These are phyloP conservation scores for Carex littledalei DNA, from an alignment of 176 grass and related monocot species.

Conservation along the genomic window DNA sequence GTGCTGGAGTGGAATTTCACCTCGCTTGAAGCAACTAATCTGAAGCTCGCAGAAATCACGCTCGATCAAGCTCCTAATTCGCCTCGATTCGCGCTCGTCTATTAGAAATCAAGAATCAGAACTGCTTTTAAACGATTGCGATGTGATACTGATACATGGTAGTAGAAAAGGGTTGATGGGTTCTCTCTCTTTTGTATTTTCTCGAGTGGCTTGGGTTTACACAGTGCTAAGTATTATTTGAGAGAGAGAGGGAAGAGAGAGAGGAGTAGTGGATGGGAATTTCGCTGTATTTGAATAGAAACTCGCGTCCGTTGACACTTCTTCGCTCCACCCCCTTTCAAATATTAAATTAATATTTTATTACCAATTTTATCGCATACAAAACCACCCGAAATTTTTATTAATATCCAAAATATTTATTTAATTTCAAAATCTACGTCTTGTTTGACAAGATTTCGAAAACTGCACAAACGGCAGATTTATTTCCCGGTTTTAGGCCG, in stretches of 20 bases:
- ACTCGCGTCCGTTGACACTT: slow-evolving; percentile 29
- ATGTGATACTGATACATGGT: neutral
- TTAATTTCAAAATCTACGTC: too few species aligned
- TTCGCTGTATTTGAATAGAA: slow-evolving; percentile 28
- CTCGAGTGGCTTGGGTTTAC: slow-evolving; percentile 13
- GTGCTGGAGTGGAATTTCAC: slow-evolving; percentile 3
- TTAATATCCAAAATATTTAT: too few species aligned
- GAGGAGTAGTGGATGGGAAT: neutral
- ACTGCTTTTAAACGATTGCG: neutral
- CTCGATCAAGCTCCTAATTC: neutral
- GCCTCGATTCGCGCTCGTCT: neutral
- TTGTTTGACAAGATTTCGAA: too few species aligned
- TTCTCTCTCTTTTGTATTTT: slow-evolving; percentile 22
- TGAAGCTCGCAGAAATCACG: neutral
- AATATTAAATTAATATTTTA: slow-evolving; percentile 2
- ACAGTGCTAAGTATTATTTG: slow-evolving; percentile 23
- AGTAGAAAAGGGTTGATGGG: slow-evolving; percentile 8
- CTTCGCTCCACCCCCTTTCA: slow-evolving; percentile 6
- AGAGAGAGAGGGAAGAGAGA: slow-evolving; percentile 7
- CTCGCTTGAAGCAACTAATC: neutral
- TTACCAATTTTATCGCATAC: neutral
- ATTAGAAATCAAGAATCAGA: neutral
- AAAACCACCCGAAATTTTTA: neutral
- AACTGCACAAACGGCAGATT: too few species aligned
- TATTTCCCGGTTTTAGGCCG: too few species aligned